Evolutionary conservation across 2,329 filamentous ascomycete species (phyloP).

Genomic region (Colletotrichum paranaense): DNA sequence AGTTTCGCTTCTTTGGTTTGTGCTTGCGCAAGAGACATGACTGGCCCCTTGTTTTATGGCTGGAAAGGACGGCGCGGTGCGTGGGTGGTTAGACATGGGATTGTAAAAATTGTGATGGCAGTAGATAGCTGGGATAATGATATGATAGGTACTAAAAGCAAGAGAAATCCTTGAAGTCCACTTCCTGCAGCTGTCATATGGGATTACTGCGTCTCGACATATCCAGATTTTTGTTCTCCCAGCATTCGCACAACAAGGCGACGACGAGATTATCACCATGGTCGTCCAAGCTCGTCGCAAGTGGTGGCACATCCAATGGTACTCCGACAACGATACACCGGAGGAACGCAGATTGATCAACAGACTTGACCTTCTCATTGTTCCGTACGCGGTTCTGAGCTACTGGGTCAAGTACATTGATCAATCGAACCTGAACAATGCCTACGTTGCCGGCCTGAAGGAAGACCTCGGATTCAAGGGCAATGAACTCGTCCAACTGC

Average conservation of each 20-base stretch:
- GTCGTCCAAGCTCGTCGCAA: constrained; percentile 36
- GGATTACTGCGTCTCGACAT: background rate
- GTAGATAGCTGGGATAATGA: background rate
- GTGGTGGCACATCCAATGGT: constrained; percentile 59
- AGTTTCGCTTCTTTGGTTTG: background rate
- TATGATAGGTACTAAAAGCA: constrained; percentile 15
- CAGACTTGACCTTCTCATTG: constrained; percentile 54
- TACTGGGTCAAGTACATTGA: constrained; percentile 42
- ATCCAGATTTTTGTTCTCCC: background rate
- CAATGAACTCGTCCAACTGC: constrained; percentile 42
- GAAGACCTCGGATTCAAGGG: constrained; percentile 41
- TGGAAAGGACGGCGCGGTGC: background rate
- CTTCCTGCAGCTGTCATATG: background rate
- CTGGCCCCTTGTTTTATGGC: background rate
- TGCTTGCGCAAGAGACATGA: background rate
- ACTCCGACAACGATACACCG: constrained; percentile 58
- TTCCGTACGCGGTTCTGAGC: constrained; percentile 46
- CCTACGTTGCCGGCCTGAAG: constrained; percentile 44
- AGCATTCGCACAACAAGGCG: background rate
- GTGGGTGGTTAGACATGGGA: constrained; percentile 3
- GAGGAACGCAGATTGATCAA: constrained; percentile 53
- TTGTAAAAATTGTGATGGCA: background rate
- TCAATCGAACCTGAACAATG: constrained; percentile 49
- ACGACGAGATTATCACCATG: background rate
- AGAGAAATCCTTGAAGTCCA: background rate